These are phyloP conservation scores for Knufia petricola DNA, from an alignment of 2,329 filamentous ascomycete species.

Conservation along the genomic window DNA sequence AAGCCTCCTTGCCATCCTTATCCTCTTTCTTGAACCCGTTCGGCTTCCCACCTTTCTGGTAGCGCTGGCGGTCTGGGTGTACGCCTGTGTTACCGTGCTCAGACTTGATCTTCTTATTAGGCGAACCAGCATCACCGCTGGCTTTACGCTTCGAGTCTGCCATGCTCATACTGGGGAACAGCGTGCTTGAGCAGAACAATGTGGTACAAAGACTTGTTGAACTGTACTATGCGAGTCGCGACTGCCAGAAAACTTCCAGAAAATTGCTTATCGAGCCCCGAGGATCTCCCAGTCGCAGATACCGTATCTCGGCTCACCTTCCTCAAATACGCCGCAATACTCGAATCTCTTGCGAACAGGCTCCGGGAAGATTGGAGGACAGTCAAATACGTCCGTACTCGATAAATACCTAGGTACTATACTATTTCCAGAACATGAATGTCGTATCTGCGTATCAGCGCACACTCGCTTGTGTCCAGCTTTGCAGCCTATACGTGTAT, in stretches of 20 bases:
- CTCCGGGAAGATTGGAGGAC: background rate
- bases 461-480: background rate
- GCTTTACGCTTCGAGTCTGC: conserved; percentile 1
- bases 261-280: background rate
- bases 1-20: background rate
- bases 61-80: background rate
- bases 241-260: background rate
- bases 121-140: background rate
- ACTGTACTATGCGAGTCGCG: background rate
- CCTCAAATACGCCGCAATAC: too few species aligned
- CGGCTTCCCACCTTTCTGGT: background rate
- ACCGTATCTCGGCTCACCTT: background rate
- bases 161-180: background rate
- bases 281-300: background rate
- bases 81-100: background rate
- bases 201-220: too few species aligned
- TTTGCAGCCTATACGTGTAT: background rate
- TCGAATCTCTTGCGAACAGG: too few species aligned
- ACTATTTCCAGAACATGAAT: background rate
- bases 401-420: too few species aligned
- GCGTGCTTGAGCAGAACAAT: too few species aligned
- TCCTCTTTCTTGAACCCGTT: background rate
- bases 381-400: background rate
- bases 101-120: conserved; percentile 1
- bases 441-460: background rate